phyloP scores from a whole-genome alignment of 2,329 filamentous ascomycete genomes.

The Cadophora luteo-olivacea region DNA sequence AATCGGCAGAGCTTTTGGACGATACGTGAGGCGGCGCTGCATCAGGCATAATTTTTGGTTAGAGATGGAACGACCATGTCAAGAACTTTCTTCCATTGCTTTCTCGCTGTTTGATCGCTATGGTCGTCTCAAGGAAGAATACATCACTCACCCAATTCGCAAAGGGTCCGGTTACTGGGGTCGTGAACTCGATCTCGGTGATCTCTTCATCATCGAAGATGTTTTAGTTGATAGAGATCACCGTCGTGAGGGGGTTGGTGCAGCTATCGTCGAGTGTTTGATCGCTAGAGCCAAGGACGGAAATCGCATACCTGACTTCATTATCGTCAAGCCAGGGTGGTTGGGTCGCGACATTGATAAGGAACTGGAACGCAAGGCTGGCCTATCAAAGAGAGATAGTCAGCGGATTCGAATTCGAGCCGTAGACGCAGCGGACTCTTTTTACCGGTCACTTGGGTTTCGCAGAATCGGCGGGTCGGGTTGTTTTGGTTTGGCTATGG shows the following conservation, averaged over 20 bases:
- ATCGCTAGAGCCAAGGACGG: constrained; percentile 35
- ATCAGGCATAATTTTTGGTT: constrained; percentile 44
- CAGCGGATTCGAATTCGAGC: constrained; percentile 25
- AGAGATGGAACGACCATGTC: constrained; percentile 44
- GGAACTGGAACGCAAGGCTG: constrained; percentile 32
- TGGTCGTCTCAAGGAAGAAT: constrained; percentile 46
- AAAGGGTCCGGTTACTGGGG: constrained; percentile 44
- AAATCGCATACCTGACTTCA: not conserved
- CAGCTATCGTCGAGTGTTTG: constrained; percentile 42
- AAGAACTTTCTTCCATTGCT: constrained; percentile 44
- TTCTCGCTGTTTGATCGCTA: constrained; percentile 49
- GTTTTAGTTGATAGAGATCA: constrained; percentile 31
- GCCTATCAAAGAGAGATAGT: constrained; percentile 32
- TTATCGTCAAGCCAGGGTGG: constrained; percentile 31
- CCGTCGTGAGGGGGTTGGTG: constrained; percentile 45
- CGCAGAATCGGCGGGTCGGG: constrained; percentile 44
- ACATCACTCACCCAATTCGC: constrained; percentile 40
- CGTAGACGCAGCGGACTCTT: constrained; percentile 34
- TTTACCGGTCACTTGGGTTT: constrained; percentile 44
- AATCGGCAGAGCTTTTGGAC: constrained; percentile 38
- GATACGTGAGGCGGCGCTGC: constrained; percentile 36
- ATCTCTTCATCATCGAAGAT: constrained; percentile 39
- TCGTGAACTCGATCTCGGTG: constrained; percentile 41
- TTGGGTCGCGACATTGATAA: constrained; percentile 36
- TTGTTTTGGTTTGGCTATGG: constrained; percentile 43